These are phyloP conservation scores for Leccinum variicolor DNA, from an alignment of 768 basidiomycete species.

Conservation along the genomic window DNA sequence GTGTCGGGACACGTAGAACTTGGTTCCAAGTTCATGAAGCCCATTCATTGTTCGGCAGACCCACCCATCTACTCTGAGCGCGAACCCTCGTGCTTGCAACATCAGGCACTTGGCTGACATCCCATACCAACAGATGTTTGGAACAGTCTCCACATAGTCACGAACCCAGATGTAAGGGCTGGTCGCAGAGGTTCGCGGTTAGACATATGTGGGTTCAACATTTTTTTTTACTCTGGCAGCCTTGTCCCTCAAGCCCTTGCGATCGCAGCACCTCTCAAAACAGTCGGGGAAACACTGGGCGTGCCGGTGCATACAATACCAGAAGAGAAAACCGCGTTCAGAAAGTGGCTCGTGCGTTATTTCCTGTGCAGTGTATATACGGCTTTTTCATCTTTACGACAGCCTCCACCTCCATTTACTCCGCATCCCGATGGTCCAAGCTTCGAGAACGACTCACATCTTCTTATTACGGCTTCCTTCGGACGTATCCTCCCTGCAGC, in stretches of 20 bases:
- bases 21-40: neutral
- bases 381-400: conserved; percentile 27
- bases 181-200: conserved; percentile 59
- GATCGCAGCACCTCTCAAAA: conserved; percentile 64
- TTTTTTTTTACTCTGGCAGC: neutral
- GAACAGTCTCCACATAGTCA: conserved; percentile 63
- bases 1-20: neutral
- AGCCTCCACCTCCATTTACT: conserved; percentile 41
- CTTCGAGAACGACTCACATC: conserved; percentile 38
- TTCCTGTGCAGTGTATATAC: neutral
- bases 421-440: neutral
- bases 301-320: conserved; percentile 65
- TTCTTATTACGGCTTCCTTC: conserved; percentile 88
- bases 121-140: conserved; percentile 63
- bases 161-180: conserved; percentile 62
- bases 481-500: conserved; percentile 74
- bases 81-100: neutral
- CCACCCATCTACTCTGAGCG: neutral
- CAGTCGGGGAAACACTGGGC: conserved; percentile 48
- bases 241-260: neutral
- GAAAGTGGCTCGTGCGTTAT: conserved; percentile 54
- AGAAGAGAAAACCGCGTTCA: conserved; percentile 54
- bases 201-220: conserved; percentile 46
- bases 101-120: conserved; percentile 6
- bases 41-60: too few species aligned